phyloP scores from a whole-genome alignment of 805 yeast species.

The Kluyveromyces siamensis region DNA sequence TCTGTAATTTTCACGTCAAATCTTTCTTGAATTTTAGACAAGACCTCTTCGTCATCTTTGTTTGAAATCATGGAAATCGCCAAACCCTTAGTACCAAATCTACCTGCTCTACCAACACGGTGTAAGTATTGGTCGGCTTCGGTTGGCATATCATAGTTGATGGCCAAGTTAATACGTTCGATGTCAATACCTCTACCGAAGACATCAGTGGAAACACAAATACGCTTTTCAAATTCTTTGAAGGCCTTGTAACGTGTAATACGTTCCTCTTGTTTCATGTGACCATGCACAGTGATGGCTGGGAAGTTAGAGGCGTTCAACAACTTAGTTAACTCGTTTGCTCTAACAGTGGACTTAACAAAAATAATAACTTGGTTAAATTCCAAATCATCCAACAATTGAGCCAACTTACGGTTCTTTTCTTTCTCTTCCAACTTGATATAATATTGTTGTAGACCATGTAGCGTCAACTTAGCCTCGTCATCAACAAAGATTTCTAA shows the following conservation, averaged over 20 bases:
- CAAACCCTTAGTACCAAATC: slow-evolving; percentile 98
- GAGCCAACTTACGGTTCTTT: slow-evolving; percentile 88
- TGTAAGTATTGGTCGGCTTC: slow-evolving; percentile 98
- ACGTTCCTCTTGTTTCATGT: slow-evolving; percentile 95
- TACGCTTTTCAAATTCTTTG: slow-evolving; percentile 97
- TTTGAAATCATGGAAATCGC: slow-evolving; percentile 84
- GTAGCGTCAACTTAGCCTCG: slow-evolving; percentile 93
- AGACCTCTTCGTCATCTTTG: slow-evolving; percentile 80
- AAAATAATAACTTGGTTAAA: slow-evolving; percentile 97
- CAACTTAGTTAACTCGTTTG: slow-evolving; percentile 81
- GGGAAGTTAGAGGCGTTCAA: slow-evolving; percentile 93
- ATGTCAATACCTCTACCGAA: slow-evolving; percentile 99
- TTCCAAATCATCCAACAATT: slow-evolving; percentile 85
- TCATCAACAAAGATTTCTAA: slow-evolving; percentile 96
- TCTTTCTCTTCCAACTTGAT: slow-evolving; percentile 82
- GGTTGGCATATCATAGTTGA: slow-evolving; percentile 91
- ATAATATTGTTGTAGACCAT: slow-evolving; percentile 96
- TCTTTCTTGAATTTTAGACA: slow-evolving; percentile 90
- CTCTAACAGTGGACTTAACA: slow-evolving; percentile 86
- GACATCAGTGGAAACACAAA: slow-evolving; percentile 96
- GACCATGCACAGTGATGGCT: slow-evolving; percentile 92
- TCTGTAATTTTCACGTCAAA: slow-evolving; percentile 92
- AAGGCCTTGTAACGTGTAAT: slow-evolving; percentile 91
- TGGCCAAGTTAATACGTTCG: slow-evolving; percentile 95
- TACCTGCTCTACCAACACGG: slow-evolving; percentile 99